These are phyloP conservation scores for Tilletiopsis washingtonensis DNA, from an alignment of 1,284 basidiomycete species.

Conservation along the genomic window DNA sequence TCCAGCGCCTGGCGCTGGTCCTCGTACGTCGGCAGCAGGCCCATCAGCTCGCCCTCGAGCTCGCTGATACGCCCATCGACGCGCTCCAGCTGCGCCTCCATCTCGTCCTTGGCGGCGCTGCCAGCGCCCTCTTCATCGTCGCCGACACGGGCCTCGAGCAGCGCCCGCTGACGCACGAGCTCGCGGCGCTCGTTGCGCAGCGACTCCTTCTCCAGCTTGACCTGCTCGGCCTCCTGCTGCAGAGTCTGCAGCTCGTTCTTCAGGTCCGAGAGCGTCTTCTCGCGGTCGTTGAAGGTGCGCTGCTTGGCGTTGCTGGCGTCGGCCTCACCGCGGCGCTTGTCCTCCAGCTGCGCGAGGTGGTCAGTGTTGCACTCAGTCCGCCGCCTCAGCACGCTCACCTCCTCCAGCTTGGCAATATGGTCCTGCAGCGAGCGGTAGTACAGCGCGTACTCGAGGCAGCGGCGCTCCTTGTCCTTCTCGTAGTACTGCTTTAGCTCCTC, in stretches of 20 bases:
- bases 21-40: conserved; percentile 62
- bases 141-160: conserved; percentile 63
- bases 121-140: conserved; percentile 59
- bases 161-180: conserved; percentile 58
- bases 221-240: neutral
- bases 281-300: conserved; percentile 71
- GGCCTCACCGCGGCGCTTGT: conserved; percentile 64
- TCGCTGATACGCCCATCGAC: conserved; percentile 59
- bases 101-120: conserved; percentile 35
- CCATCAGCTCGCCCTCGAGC: conserved; percentile 60
- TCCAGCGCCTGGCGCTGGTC: conserved; percentile 52
- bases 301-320: conserved; percentile 71
- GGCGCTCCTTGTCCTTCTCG: conserved; percentile 83
- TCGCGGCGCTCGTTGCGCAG: conserved; percentile 61
- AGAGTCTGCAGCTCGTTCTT: conserved; percentile 48
- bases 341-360: conserved; percentile 51
- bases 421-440: conserved; percentile 86
- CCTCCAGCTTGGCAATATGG: conserved; percentile 71
- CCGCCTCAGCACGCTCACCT: conserved; percentile 52
- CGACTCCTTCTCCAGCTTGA: conserved; percentile 60
- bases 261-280: conserved; percentile 71
- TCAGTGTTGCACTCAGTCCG: neutral
- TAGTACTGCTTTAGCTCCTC: conserved; percentile 95
- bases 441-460: conserved; percentile 90
- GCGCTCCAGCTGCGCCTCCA: conserved; percentile 60